Base-by-base conservation (phyloP, 2,329 filamentous ascomycete species). In the Sarocladiaceae sp. region DNA sequence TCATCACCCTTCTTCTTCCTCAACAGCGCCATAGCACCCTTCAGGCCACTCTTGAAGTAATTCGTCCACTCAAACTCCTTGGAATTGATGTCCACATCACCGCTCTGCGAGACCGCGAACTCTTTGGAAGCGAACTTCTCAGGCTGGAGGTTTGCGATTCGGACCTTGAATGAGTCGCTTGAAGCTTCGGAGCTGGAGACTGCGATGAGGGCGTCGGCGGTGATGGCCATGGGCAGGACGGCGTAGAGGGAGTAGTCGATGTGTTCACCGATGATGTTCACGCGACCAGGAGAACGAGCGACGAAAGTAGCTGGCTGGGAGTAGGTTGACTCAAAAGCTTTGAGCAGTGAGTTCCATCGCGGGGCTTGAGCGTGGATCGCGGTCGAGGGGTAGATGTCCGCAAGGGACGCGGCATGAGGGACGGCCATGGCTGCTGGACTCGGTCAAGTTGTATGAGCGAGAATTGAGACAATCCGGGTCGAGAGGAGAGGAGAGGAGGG, bases 231-330 rank as follows among this genome's bases (percentile, higher is more conserved):
- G 50, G 94, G 94, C 22, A 99, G 79, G 54, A 97, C 92, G 60
- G 94, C 86, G 76, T 97, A 99, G 18, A 99, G 82, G 13, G 90
- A 96, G 74, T 99, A 99, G 75, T 99, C 94, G 64, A 99, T 96
- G 74, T 99, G 94, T 78, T 99, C 94, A 69, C 94, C 94, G 66
- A 99, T 97, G 64, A 99, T 94, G 74, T 97, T 97, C 59, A 99
- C 94, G 59, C 94, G 83, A 55, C 94, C 94, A 1, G 94, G 94
- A 52, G 92, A 96, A 57, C 94, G 86, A 10, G 93, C 83, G 18
- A 97, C 83, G 63, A 96, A 97, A 54, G 88, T 80, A 35, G 92
- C 84, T 15, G 78, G 73, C 50, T 82, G 78, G 59, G 83, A 85
- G 70, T 93, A 96, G 37, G 72, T 74, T 53, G 79, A 71, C 59